A percentile compares a stretch with the other conserved stretches of the same genome.
Conservation (phyloP, 2,329 filamentous ascomycete genomes). For the Bipolaris cookei region DNA sequence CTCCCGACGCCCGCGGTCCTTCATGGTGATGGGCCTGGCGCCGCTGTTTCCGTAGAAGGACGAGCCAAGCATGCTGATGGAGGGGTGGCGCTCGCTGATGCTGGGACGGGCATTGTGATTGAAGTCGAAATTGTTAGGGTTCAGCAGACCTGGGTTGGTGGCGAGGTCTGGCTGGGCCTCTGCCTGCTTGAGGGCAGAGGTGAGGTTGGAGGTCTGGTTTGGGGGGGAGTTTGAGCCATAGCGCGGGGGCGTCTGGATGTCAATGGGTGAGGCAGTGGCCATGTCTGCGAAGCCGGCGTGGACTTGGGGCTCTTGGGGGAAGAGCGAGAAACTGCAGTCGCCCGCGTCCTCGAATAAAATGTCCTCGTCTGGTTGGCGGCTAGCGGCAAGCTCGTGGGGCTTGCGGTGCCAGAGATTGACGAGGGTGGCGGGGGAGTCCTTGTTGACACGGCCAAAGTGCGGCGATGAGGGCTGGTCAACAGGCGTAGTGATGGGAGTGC, state of each 20-base stretch:
- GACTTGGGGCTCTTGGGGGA: constrained; percentile 43
- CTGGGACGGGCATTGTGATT: constrained; percentile 39
- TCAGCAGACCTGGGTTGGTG: constrained; percentile 52
- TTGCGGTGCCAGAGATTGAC: constrained; percentile 56
- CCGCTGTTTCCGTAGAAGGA: constrained; percentile 63
- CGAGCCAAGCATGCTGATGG: constrained; percentile 55
- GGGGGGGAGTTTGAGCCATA: constrained; percentile 65
- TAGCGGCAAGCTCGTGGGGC: constrained; percentile 43
- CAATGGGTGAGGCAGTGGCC: constrained; percentile 63
- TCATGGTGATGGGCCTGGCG: constrained; percentile 66
- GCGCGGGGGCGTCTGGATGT: constrained; percentile 62
- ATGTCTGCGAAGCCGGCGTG: constrained; percentile 50
- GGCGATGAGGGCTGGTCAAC: constrained; percentile 50
- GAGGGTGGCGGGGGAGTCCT: constrained; percentile 44
- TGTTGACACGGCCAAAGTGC: constrained; percentile 50
- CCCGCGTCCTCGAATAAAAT: constrained; percentile 51
- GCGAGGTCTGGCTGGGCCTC: constrained; percentile 44
- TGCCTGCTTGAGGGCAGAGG: constrained; percentile 63
- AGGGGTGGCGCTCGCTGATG: constrained; percentile 59
- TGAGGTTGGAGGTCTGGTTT: constrained; percentile 68
- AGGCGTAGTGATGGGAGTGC: constrained; percentile 56
- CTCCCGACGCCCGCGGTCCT: constrained; percentile 62
- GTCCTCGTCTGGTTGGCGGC: constrained; percentile 42
- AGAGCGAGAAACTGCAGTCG: constrained; percentile 51
- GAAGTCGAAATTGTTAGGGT: constrained; percentile 42